Percentiles rank a stretch among this genome's conserved stretches.
Evolutionary conservation across 192 early-diverging fungal species (phyloP).

Genomic region (Phlyctochytrium planicorne): DNA sequence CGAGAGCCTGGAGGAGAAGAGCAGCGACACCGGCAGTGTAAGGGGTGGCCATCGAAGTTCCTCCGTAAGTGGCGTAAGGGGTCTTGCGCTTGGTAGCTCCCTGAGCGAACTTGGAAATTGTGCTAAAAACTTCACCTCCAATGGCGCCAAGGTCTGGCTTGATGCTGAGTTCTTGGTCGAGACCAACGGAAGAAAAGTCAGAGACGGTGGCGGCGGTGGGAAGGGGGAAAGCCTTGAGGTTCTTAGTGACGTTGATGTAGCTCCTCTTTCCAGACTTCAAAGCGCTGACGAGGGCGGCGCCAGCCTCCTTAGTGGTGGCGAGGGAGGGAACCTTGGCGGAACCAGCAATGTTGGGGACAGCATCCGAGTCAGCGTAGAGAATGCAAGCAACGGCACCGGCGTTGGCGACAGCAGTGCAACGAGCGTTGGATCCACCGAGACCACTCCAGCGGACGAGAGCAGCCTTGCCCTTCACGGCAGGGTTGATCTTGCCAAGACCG

Average conservation of each 20-base stretch:
- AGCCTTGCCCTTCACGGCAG: slow-evolving; percentile 29
- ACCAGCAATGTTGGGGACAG: slow-evolving; percentile 21
- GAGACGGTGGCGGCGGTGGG: slow-evolving; percentile 64
- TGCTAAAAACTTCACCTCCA: slow-evolving; percentile 32
- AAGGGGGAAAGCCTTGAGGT: slow-evolving; percentile 40
- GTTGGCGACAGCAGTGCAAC: slow-evolving; percentile 23
- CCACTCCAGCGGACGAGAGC: slow-evolving; percentile 32
- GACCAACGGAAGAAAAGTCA: slow-evolving; percentile 71
- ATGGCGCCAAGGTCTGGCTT: slow-evolving; percentile 52
- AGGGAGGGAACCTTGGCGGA: slow-evolving; percentile 16
- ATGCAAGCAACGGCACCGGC: slow-evolving; percentile 35
- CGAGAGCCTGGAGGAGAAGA: background rate
- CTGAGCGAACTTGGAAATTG: background rate
- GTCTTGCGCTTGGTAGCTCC: background rate
- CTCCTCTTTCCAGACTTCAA: slow-evolving; percentile 27
- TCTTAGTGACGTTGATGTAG: slow-evolving; percentile 48
- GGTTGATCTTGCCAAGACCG: slow-evolving; percentile 7
- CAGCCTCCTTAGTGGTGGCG: slow-evolving; percentile 12
- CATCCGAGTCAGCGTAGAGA: slow-evolving; percentile 27
- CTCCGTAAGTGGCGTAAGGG: background rate
- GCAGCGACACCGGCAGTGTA: background rate
- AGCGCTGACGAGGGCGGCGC: slow-evolving; percentile 14
- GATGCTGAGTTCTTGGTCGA: slow-evolving; percentile 64
- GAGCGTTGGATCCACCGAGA: slow-evolving; percentile 6
- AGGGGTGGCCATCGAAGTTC: background rate